phyloP scores from a whole-genome alignment of 352 stramenopile genomes.

The Phytophthora pseudosyringae region DNA sequence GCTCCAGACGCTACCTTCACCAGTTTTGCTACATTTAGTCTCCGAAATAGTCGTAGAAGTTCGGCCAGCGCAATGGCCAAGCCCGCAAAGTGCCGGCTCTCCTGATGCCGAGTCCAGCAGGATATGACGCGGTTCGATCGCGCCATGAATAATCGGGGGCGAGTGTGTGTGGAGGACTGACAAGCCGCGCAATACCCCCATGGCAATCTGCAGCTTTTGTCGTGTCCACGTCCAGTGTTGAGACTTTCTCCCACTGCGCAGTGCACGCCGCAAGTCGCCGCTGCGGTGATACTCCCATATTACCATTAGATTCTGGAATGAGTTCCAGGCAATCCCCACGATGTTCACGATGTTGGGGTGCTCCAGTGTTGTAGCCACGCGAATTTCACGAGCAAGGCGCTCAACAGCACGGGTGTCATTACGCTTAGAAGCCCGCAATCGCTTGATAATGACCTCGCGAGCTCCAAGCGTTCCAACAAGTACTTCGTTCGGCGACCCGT shows the following conservation, averaged over 20 bases:
- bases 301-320: slow-evolving; percentile 60
- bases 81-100: slow-evolving; percentile 57
- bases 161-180: slow-evolving; percentile 53
- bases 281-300: slow-evolving; percentile 53
- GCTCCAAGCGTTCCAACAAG: slow-evolving; percentile 41
- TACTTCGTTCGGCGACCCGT: slow-evolving; percentile 44
- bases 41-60: slow-evolving; percentile 26
- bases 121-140: slow-evolving; percentile 64
- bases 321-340: slow-evolving; percentile 65
- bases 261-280: slow-evolving; percentile 45
- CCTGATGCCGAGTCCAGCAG: slow-evolving; percentile 45
- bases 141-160: slow-evolving; percentile 53
- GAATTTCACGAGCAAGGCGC: slow-evolving; percentile 61
- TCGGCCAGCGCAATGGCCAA: slow-evolving; percentile 43
- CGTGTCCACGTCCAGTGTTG: slow-evolving; percentile 50
- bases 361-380: slow-evolving; percentile 50
- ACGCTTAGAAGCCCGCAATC: slow-evolving; percentile 41
- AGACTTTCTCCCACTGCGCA: slow-evolving; percentile 28
- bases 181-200: slow-evolving; percentile 50
- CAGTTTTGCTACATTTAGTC: slow-evolving; percentile 27
- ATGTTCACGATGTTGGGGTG: slow-evolving; percentile 69
- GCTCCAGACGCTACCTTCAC: slow-evolving; percentile 48
- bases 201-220: slow-evolving; percentile 57
- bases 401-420: slow-evolving; percentile 62
- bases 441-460: slow-evolving; percentile 56